phyloP scores from a whole-genome alignment of 1,284 basidiomycete species.

The Heterobasidion annosum region DNA sequence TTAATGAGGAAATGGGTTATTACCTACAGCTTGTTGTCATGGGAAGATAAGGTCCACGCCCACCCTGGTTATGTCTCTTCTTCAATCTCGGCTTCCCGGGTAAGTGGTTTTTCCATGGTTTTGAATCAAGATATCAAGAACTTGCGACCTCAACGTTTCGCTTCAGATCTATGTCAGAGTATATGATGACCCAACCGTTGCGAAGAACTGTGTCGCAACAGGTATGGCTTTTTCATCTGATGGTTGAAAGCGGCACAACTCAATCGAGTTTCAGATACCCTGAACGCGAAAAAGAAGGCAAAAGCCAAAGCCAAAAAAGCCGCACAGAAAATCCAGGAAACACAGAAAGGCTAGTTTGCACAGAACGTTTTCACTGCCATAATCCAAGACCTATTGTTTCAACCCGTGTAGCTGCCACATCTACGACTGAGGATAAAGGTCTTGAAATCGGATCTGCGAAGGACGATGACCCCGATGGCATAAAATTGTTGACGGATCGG shows the following conservation, averaged over 20 bases:
- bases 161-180: slow-evolving; percentile 67
- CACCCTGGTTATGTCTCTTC: slow-evolving; percentile 73
- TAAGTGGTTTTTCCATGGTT: slow-evolving; percentile 19
- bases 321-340: slow-evolving; percentile 56
- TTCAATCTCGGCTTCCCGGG: slow-evolving; percentile 62
- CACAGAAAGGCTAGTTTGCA: slow-evolving; percentile 41
- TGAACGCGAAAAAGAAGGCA: slow-evolving; percentile 76
- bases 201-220: slow-evolving; percentile 28
- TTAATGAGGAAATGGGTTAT: neutral
- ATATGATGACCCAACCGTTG: slow-evolving; percentile 67
- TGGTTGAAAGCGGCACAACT: neutral
- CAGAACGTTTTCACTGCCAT: no score
- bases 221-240: slow-evolving; percentile 16
- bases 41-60: slow-evolving; percentile 75
- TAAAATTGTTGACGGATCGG: slow-evolving; percentile 53
- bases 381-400: neutral
- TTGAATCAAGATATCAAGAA: no score
- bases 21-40: slow-evolving; percentile 58
- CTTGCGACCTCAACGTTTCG: neutral
- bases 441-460: slow-evolving; percentile 48
- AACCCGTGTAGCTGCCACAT: slow-evolving; percentile 19
- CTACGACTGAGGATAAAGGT: slow-evolving; percentile 67
- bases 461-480: slow-evolving; percentile 82
- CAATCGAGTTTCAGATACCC: slow-evolving; percentile 18
- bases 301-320: slow-evolving; percentile 89